Evolutionary conservation across 192 early-diverging fungal species (phyloP).

Genomic region (Podila epicladia): DNA sequence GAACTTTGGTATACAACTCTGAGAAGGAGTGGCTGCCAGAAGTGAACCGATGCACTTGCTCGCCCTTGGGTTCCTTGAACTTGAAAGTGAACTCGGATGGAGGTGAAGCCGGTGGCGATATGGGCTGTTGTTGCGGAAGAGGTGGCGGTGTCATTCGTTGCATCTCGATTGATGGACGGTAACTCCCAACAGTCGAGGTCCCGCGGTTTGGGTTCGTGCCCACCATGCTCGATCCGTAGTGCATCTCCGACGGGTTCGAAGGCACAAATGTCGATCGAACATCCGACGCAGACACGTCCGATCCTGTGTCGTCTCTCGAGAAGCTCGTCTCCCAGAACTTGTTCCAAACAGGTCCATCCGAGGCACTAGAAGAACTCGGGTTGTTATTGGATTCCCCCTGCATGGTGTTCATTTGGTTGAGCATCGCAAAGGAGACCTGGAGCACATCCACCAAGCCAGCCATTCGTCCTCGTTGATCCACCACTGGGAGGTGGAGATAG

Average conservation of each 20-base stretch:
- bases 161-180: background rate
- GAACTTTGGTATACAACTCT: conserved; percentile 52
- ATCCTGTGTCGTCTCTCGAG: conserved; percentile 47
- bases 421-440: conserved; percentile 75
- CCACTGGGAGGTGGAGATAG: conserved; percentile 82
- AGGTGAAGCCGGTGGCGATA: background rate
- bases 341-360: conserved; percentile 55
- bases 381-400: conserved; percentile 17
- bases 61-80: conserved; percentile 62
- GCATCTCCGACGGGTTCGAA: conserved; percentile 11
- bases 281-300: conserved; percentile 47
- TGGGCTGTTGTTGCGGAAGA: background rate
- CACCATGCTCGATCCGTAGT: conserved; percentile 24
- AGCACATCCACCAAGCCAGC: conserved; percentile 81
- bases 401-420: conserved; percentile 74
- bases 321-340: conserved; percentile 60
- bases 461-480: conserved; percentile 67
- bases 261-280: conserved; percentile 17
- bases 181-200: background rate
- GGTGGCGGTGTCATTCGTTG: background rate
- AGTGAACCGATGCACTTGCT: conserved; percentile 70
- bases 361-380: background rate
- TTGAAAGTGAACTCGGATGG: conserved; percentile 63
- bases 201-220: conserved; percentile 16
- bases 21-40: conserved; percentile 47